phyloP scores from a whole-genome alignment of 2,329 filamentous ascomycete species.

The Fusarium cicatricum region DNA sequence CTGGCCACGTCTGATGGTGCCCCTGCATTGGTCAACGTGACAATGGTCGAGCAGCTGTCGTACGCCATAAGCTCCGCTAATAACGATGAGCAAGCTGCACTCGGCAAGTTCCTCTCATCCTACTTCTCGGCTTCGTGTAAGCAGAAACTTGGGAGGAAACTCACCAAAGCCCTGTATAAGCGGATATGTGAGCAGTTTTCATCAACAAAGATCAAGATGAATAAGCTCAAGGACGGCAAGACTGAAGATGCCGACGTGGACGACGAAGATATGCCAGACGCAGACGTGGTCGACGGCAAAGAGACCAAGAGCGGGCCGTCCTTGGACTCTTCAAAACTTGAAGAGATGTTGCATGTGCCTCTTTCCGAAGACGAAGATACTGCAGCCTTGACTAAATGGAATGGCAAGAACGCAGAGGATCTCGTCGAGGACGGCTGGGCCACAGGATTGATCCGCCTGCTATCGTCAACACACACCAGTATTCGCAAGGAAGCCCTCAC shows the following conservation, averaged over 20 bases:
- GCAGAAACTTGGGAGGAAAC: conserved; percentile 54
- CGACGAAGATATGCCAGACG: conserved; percentile 33
- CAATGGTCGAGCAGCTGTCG: conserved; percentile 79
- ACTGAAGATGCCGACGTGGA: conserved; percentile 17
- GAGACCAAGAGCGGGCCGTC: conserved; percentile 12
- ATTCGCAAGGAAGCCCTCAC: conserved; percentile 81
- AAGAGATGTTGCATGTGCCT: conserved; percentile 60
- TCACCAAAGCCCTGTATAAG: conserved; percentile 43
- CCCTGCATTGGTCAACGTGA: conserved; percentile 71
- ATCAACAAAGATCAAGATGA: conserved; percentile 37
- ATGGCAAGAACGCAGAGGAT: conserved; percentile 78
- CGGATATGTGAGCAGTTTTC: conserved; percentile 46
- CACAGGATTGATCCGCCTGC: conserved; percentile 73
- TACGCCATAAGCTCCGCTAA: conserved; percentile 67
- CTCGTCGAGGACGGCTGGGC: conserved; percentile 81
- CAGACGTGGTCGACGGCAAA: conserved; percentile 3
- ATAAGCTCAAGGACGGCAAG: conserved; percentile 31
- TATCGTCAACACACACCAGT: conserved; percentile 77
- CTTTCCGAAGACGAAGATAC: conserved; percentile 59
- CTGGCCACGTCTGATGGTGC: conserved; percentile 34
- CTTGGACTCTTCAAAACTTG: conserved; percentile 56
- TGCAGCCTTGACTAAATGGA: conserved; percentile 69
- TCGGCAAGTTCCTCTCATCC: conserved; percentile 66
- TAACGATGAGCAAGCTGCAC: conserved; percentile 51
- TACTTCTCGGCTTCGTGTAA: conserved; percentile 64